A percentile compares a stretch with the other conserved stretches of the same genome.
Conservation (phyloP, 768 basidiomycete genomes). For the Russula griseocarnosa region DNA sequence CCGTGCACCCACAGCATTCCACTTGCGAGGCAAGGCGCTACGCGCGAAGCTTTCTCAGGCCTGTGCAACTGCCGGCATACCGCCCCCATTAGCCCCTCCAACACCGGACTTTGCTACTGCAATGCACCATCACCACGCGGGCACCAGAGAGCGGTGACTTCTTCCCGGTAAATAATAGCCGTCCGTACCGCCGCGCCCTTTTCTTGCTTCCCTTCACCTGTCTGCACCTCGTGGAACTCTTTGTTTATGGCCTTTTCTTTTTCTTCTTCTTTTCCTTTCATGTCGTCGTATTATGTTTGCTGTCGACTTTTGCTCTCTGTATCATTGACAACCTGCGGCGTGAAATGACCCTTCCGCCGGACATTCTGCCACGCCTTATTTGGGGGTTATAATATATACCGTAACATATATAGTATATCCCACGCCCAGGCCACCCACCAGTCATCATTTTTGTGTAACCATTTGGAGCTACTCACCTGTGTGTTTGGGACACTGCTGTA, state of each 20-base stretch:
- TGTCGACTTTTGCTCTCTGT: constrained; percentile 10
- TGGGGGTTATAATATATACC: constrained; percentile 14
- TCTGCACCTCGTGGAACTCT: neutral
- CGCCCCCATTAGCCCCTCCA: constrained; percentile 27
- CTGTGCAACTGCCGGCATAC: constrained; percentile 30
- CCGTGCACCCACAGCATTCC: constrained; percentile 28
- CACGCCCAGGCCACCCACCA: neutral
- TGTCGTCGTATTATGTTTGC: constrained; percentile 12
- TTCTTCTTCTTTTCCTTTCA: neutral
- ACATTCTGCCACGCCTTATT: neutral
- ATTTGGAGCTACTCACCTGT: constrained; percentile 10
- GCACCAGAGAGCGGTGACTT: neutral
- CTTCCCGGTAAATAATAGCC: constrained; percentile 2
- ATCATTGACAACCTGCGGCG: constrained; percentile 3
- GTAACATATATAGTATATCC: constrained; percentile 15
- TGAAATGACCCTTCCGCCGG: constrained; percentile 4
- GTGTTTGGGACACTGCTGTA: constrained; percentile 11
- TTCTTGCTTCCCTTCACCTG: neutral
- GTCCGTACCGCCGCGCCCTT: neutral
- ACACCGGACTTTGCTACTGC: neutral
- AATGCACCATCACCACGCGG: constrained; percentile 1
- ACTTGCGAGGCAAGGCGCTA: constrained; percentile 29
- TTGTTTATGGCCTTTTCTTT: neutral
- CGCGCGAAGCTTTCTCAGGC: constrained; percentile 31
- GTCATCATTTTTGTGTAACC: constrained; percentile 7